These are phyloP conservation scores for Sergeia podlipaevii DNA, from an alignment of 208 protist species.

Conservation along the genomic window DNA sequence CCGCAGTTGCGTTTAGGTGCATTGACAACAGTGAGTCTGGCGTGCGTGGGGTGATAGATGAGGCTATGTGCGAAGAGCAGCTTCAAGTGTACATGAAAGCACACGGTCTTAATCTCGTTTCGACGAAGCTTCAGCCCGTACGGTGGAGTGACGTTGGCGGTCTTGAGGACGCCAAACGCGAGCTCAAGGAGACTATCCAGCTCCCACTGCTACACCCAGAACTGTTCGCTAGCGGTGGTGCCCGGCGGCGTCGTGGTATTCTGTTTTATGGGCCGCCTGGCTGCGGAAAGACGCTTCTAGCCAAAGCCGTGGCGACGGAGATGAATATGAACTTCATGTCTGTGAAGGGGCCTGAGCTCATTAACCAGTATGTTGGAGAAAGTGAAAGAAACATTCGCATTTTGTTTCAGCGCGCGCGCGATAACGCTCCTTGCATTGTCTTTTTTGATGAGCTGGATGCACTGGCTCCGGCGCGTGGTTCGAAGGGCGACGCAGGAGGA, in stretches of 20 bases:
- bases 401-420: constrained; percentile 85
- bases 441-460: constrained; percentile 95
- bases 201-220: constrained; percentile 81
- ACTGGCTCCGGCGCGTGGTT: constrained; percentile 80
- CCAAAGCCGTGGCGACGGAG: constrained; percentile 92
- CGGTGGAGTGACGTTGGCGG: constrained; percentile 91
- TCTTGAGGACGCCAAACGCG: constrained; percentile 86
- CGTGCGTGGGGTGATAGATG: constrained; percentile 49
- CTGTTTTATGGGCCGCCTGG: constrained; percentile 92
- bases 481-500: constrained; percentile 84
- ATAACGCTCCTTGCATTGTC: constrained; percentile 90
- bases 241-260: constrained; percentile 79
- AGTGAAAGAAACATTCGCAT: constrained; percentile 88
- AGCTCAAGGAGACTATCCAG: constrained; percentile 82
- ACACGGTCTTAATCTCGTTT: constrained; percentile 81
- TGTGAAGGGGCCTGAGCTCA: constrained; percentile 94
- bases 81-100: constrained; percentile 62
- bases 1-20: not conserved
- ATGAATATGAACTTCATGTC: constrained; percentile 94
- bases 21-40: not conserved
- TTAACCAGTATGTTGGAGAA: constrained; percentile 94
- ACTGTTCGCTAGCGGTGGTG: constrained; percentile 61
- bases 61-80: constrained; percentile 42
- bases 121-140: constrained; percentile 82
- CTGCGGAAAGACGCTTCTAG: constrained; percentile 93